Evolutionary conservation across 208 protist species (phyloP), one percentile per base, ranked within the genome.

Genomic region (Acanthamoeba polyphaga): DNA sequence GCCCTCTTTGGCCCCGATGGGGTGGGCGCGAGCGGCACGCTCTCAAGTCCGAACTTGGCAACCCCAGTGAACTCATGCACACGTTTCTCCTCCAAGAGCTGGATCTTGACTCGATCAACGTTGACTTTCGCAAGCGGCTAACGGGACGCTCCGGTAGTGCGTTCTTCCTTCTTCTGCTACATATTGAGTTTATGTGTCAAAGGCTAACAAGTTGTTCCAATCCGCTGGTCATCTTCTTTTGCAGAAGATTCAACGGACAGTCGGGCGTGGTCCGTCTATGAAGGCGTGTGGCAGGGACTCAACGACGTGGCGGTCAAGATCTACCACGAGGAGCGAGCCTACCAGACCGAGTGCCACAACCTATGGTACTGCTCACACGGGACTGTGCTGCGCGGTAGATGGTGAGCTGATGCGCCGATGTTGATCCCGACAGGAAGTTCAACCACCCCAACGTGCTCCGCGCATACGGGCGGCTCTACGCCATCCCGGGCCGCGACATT

Each of bases 1-100:
- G 74, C 74, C 1, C 74, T 84, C 43, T 84, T 84, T 53, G 74
- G 74, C 1, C 74, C 8, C 43, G 74, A 53, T 10, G 43, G 74
- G 1, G 46, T 84, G 10, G 70, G 70, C 43, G 32, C 74, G 17
- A 84, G n/a, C 43, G 12, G 29, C 66, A 53, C 38, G 17, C 38
- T 46, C 27, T 55, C 74, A 7, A 46, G 22, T n/a, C 24, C 46
- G 74, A 53, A 43, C 74, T 84, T 84, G 19, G 74, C 74, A 53
- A 84, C 27, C 19, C 74, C 9, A 34, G 24, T n/a, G 74, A 84
- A 19, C 74, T 84, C 10, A 46, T 84, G n/a, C 74, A 84, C 74
- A 84, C 74, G 19, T 38, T 84, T 22, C 74, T 84, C 43, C 74
- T 84, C 24, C 74, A 84, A 84, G 74, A 84, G 74, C 74, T 84